Percentiles rank a stretch among this genome's conserved stretches.
phyloP scores from a whole-genome alignment of 2,329 filamentous ascomycete genomes.

The Fusarium sp. region DNA sequence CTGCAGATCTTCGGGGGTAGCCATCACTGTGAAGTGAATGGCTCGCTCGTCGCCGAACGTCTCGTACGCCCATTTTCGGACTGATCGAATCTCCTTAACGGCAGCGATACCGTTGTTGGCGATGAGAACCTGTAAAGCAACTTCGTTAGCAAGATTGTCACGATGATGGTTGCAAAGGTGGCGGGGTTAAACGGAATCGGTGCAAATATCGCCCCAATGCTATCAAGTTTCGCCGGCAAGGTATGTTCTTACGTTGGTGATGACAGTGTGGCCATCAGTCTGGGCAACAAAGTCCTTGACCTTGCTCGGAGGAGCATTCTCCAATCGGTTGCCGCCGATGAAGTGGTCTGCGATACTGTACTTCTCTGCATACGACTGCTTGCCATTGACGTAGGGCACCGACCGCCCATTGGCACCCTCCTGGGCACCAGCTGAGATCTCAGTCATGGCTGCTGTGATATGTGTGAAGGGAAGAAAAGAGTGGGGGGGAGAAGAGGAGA shows the following conservation, averaged over 20 bases:
- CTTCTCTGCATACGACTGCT: constrained; percentile 80
- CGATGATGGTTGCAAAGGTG: not conserved
- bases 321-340: constrained; percentile 92
- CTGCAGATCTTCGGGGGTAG: constrained; percentile 95
- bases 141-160: constrained; percentile 31
- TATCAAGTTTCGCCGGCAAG: not conserved
- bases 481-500: constrained; percentile 11
- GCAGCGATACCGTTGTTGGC: constrained; percentile 99
- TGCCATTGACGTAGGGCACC: constrained; percentile 68
- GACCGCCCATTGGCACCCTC: constrained; percentile 62
- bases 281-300: constrained; percentile 96
- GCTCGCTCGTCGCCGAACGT: constrained; percentile 98
- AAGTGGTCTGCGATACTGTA: constrained; percentile 91
- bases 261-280: constrained; percentile 95
- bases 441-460: constrained; percentile 61
- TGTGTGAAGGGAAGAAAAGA: constrained; percentile 36
- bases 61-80: constrained; percentile 99
- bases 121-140: constrained; percentile 82
- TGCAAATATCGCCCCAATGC: not conserved
- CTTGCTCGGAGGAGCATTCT: constrained; percentile 82
- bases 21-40: constrained; percentile 99
- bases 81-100: constrained; percentile 98
- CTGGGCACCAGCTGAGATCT: constrained; percentile 57
- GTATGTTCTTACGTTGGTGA: constrained; percentile 83
- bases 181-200: constrained; percentile 20